phyloP scores from a whole-genome alignment of 2,329 filamentous ascomycete species.

The Davidsoniella neocaledoniae region DNA sequence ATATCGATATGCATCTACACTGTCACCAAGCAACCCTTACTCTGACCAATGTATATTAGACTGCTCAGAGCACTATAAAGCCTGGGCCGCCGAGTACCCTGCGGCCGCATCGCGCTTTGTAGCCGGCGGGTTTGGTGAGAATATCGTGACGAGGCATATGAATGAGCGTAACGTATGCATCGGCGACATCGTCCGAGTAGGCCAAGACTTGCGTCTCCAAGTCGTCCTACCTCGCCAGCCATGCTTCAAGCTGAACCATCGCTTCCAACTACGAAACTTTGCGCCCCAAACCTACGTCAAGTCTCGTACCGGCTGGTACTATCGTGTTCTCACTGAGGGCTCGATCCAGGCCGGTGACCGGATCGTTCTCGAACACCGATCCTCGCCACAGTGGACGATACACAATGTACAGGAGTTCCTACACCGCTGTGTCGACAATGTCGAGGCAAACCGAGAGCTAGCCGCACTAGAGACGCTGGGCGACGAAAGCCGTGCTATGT shows the following conservation, averaged over 20 bases:
- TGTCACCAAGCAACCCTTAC: too few relatives aligned
- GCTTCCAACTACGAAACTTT: constrained; percentile 46
- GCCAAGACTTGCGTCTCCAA: constrained; percentile 34
- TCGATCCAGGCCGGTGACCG: constrained; percentile 37
- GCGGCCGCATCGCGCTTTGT: constrained; percentile 25
- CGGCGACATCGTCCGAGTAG: constrained; percentile 40
- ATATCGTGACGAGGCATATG: constrained; percentile 38
- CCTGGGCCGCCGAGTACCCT: constrained; percentile 38
- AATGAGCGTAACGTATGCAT: constrained; percentile 51
- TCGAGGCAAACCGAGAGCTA: constrained; percentile 34
- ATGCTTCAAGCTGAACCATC: constrained; percentile 53
- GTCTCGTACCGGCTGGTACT: constrained; percentile 49
- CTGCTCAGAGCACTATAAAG: constrained; percentile 39
- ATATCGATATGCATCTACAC: background rate
- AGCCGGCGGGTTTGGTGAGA: constrained; percentile 47
- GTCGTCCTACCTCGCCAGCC: constrained; percentile 45
- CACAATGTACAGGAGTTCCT: constrained; percentile 46
- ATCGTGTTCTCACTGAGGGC: constrained; percentile 41
- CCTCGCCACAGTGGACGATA: constrained; percentile 43
- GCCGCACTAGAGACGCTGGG: constrained; percentile 33
- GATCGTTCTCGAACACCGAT: constrained; percentile 37
- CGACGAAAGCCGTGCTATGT: constrained; percentile 30
- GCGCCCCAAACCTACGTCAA: constrained; percentile 37
- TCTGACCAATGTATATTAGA: constrained; percentile 23
- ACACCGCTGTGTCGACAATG: constrained; percentile 34